phyloP scores from a whole-genome alignment of 2,329 filamentous ascomycete species.

The Colletotrichum spinosum region DNA sequence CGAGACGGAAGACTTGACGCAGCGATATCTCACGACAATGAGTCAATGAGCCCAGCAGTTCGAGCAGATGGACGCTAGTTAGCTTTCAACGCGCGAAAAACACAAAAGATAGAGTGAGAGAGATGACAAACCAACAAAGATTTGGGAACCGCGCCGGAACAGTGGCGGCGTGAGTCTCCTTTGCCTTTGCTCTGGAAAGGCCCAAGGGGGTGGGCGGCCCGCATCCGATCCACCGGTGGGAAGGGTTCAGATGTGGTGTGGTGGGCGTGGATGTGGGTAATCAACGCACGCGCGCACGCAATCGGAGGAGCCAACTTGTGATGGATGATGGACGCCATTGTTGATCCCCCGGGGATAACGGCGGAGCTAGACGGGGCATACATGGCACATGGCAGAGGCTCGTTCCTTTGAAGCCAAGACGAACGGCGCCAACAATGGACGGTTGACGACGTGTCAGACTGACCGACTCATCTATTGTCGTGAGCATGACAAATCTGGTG shows the following conservation, averaged over 20 bases:
- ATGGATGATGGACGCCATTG: not conserved
- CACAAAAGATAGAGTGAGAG: not conserved
- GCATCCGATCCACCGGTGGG: constrained; percentile 33
- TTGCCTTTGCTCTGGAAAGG: no score
- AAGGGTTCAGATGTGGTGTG: not conserved
- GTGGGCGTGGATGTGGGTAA: constrained; percentile 28
- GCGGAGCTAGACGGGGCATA: constrained; percentile 11
- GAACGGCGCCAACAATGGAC: constrained; percentile 1
- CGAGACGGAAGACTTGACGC: constrained; percentile 17
- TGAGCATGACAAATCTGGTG: no score
- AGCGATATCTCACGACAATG: constrained; percentile 9
- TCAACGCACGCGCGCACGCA: constrained; percentile 25
- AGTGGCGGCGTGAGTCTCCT: not conserved
- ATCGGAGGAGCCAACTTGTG: constrained; percentile 17
- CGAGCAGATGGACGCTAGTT: not conserved
- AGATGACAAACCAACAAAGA: constrained; percentile 15
- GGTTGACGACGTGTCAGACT: no score
- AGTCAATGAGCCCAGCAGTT: no score
- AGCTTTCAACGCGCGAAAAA: not conserved
- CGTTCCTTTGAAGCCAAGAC: constrained; percentile 24
- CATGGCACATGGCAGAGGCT: not conserved
- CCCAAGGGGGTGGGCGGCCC: constrained; percentile 14
- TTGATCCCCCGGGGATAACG: constrained; percentile 19
- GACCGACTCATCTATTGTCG: no score
- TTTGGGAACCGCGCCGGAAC: constrained; percentile 12